Evolutionary conservation across 2,329 filamentous ascomycete species (phyloP), one percentile per base, ranked within the genome.

Genomic region (Beauveria rudraprayagi): DNA sequence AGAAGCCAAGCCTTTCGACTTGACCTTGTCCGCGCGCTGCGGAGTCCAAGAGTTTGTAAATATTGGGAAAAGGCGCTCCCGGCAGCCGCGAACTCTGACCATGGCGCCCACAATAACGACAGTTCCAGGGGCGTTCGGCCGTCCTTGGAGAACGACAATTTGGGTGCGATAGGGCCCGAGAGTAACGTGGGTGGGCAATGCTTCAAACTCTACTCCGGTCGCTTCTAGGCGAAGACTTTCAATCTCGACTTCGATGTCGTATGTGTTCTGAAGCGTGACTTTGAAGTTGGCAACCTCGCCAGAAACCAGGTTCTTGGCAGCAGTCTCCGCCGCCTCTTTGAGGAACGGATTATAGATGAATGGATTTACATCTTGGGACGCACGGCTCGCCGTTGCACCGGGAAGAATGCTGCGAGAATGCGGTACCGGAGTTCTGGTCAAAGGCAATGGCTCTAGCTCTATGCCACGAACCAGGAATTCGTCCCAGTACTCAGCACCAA

Each of bases 261-360:
- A 97, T 0, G 92, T 91, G 67, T 99, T 99, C 70, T 97, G 94
- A 19, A 99, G 78, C 1, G 89, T 92, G 34, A 97, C 82, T 66
- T 84, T 83, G 73, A 97, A 96, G 4, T 83, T 85, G 2, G 90
- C 87, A 62, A 83, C 76, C 72, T 97, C 92, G 17, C 86, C 87
- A 5, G 90, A 86, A 22, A 97, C 90, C 34, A 97, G 78, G 1
- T 91, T 82, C 62, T 92, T 86, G 14, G 83, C 77, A 1, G 80
- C 78, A 26, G 81, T 80, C 56, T 87, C 80, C 47, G 84, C 81
- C 0, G 80, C 75, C 58, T 81, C 81, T 72, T 92, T 91, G 22
- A 92, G 76, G 69, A 97, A 97, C 0, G 94, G 91, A 69, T 97
- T 97, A 71, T 97, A 96, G 61, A 99, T 90, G 67, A 99, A 96